Evolutionary conservation across 2,329 filamentous ascomycete species (phyloP), one percentile per base, ranked within the genome.

Genomic region (Bisporella sp.): DNA sequence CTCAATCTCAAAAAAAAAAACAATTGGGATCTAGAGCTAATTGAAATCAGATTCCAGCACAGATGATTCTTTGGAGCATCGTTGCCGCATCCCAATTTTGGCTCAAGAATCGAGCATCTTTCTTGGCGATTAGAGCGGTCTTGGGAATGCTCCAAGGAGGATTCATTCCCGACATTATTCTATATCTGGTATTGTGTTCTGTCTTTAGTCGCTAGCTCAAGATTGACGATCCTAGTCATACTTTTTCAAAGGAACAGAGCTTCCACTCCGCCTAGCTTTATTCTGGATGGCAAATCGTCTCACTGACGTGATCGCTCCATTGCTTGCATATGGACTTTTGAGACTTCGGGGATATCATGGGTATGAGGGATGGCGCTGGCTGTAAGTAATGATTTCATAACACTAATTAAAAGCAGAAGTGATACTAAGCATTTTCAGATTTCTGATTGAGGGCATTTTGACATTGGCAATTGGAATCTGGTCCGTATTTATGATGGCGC

Each of bases 191-290:
- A 21, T 21, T 21, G 21, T 21, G 21, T 21, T 21, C 21, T 21
- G 21, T 21, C 3, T 21, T 21, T 21, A 21, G 21, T 21, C 21
- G 21, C 21, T 21, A 21, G 21, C 21, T 21, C 21, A 21, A 21
- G 21, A 21, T 21, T 21, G 21, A 21, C 21, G 21, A 21, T 21
- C 3, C 21, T 21, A 21, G 21, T 81, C 78, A 4, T 89, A 89
- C 65, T 89, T 84, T 67, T 89, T 88, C 69, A 89, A 79, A 44
- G 78, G 79, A 1, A 74, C 73, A 42, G 86, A 89, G 62, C 70
- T 89, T 0, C 82, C 85, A 0, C 74, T 77, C 8, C 76, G 86
- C 0, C 67, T 89, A 13, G 79, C 79, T 57, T 79, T 74, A 65
- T 89, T 89, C 68, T 90, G 85, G 86, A 80, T 81, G 0, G 76